These are phyloP conservation scores for Corchorus olitorius DNA, from an alignment of 345 rosid species.

Conservation along the genomic window DNA sequence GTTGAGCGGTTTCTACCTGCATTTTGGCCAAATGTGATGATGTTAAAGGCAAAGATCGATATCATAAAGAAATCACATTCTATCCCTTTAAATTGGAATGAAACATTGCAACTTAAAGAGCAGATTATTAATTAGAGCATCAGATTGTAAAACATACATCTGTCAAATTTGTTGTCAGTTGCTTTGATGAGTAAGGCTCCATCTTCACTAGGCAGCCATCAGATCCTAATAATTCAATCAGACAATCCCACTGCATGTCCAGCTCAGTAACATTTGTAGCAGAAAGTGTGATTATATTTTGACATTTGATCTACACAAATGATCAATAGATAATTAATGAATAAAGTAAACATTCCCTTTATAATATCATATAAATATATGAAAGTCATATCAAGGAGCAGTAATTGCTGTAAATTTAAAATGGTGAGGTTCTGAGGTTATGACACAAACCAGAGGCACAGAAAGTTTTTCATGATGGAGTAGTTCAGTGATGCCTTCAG, in stretches of 20 bases:
- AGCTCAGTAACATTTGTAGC: slow-evolving; percentile 78
- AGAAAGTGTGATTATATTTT: slow-evolving; percentile 71
- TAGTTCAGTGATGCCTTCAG: slow-evolving; percentile 91
- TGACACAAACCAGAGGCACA: slow-evolving; percentile 77
- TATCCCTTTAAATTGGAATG: neutral
- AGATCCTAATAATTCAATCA: slow-evolving; percentile 56
- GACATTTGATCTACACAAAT: slow-evolving; percentile 73
- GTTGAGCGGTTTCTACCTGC: slow-evolving; percentile 86
- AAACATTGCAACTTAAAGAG: neutral
- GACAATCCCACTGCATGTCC: slow-evolving; percentile 81
- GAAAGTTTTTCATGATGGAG: slow-evolving; percentile 84
- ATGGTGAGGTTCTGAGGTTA: slow-evolving; percentile 27
- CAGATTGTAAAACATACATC: slow-evolving; percentile 52
- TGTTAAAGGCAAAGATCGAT: slow-evolving; percentile 6
- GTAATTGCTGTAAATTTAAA: neutral
- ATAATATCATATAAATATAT: neutral
- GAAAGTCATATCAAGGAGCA: neutral
- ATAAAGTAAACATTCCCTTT: neutral
- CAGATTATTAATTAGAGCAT: neutral
- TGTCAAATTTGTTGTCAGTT: slow-evolving; percentile 51
- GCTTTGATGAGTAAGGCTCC: slow-evolving; percentile 59
- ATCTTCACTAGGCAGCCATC: slow-evolving; percentile 45
- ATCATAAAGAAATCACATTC: neutral
- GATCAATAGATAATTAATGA: slow-evolving; percentile 1
- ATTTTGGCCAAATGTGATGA: slow-evolving; percentile 16